Base-by-base conservation (phyloP, 192 early-diverging fungal genomes). In the Coemansia sp. region DNA sequence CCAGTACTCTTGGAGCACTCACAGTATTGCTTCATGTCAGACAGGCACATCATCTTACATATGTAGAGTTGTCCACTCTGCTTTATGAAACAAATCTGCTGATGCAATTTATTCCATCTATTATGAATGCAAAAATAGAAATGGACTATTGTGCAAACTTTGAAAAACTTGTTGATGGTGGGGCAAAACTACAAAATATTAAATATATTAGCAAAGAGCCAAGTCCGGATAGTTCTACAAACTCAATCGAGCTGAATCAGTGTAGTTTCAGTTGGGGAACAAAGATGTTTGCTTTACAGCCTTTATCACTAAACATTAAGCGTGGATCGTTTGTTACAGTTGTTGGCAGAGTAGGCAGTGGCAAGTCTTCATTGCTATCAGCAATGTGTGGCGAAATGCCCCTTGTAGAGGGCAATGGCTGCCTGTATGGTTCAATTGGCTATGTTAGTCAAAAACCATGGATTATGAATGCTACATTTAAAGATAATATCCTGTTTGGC, bases 371-470 rank as follows among this genome's bases (percentile, higher is more conserved):
- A 1, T 72, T 97, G 12, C 71, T 97, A 0, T 84, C 86, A 52
- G 87, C 91, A 12, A 75, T 97, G 54, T 83, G 95, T 22, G 92
- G 94, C 8, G 94, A 95, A 57, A 90, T 93, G 81, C 85, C 82
- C 59, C 81, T 83, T 49, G 65, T 69, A 0, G n/a, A 29, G 18
- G 72, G 78, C 1, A n/a, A 58, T 1, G 85, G 92, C 1, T 60
- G 72, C 1, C 82, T 91, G 7, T 75, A 80, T 19, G 91, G 92
- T 3, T 77, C 70, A 3, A 81, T 96, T 26, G 88, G 88, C 16
- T 95, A 94, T 68, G 82, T 85, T 18, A 83, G 91, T 24, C 95
- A 96, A 70, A 82, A 82, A 16, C 86, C 94, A 0, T 98, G 94
- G 94, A 92, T 98, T 52, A 90, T 90, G 75, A 92, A 92, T 39